phyloP scores from a whole-genome alignment of 75 land plant genomes.

The Picea glauca region DNA sequence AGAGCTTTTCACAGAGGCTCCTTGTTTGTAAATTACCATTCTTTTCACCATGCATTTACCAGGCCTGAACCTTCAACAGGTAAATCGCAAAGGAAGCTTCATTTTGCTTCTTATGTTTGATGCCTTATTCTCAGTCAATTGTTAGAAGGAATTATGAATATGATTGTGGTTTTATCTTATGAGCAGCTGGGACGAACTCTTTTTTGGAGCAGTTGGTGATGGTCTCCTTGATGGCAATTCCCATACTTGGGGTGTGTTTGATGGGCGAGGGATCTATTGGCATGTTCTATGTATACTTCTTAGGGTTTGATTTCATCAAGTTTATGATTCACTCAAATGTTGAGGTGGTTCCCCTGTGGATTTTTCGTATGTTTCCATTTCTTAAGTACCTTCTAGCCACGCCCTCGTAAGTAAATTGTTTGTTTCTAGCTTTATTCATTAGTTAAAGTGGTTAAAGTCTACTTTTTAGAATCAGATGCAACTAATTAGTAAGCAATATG shows the following conservation, averaged over 20 bases:
- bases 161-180: not conserved
- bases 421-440: not conserved
- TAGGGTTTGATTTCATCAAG: constrained; percentile 19
- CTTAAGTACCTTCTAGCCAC: constrained; percentile 18
- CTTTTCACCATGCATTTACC: constrained; percentile 26
- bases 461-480: not conserved
- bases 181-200: constrained; percentile 22
- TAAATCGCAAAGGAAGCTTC: not conserved
- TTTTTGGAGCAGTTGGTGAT: constrained; percentile 26
- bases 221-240: constrained; percentile 14
- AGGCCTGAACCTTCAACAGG: constrained; percentile 39
- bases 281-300: constrained; percentile 27
- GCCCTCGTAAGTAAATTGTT: constrained; percentile 15
- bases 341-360: constrained; percentile 26
- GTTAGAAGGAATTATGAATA: not conserved
- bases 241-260: constrained; percentile 19
- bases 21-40: constrained; percentile 21
- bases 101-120: not conserved
- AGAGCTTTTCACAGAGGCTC: constrained; percentile 16
- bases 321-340: constrained; percentile 30
- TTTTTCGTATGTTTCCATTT: constrained; percentile 19
- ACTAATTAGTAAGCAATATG: not conserved
- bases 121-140: not conserved
- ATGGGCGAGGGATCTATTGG: constrained; percentile 19
- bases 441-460: too few species aligned